These are phyloP conservation scores for Yarrowia sp. DNA, from an alignment of 805 yeast species.

Conservation along the genomic window DNA sequence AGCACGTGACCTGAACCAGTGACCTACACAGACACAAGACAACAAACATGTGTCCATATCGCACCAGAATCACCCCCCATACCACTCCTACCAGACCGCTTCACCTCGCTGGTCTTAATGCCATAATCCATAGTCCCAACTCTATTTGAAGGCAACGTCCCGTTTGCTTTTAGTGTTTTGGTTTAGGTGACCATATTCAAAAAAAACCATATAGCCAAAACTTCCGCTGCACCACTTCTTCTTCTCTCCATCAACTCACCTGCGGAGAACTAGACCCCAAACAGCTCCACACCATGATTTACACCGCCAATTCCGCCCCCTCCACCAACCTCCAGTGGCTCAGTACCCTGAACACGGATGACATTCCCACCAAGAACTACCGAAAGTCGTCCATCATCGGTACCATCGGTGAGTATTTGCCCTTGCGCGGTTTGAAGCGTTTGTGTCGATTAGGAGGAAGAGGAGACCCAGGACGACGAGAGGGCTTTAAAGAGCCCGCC, in stretches of 20 bases:
- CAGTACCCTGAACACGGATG: slow-evolving; percentile 66
- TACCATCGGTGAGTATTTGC: slow-evolving; percentile 63
- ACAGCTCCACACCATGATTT: not conserved
- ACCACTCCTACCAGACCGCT: no score
- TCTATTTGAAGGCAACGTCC: slow-evolving; percentile 10
- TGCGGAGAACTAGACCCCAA: not conserved
- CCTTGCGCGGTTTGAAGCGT: not conserved
- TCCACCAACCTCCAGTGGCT: slow-evolving; percentile 67
- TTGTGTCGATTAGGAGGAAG: not conserved
- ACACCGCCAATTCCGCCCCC: slow-evolving; percentile 30
- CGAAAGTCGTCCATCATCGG: slow-evolving; percentile 98
- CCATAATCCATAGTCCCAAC: not conserved
- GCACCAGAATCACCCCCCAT: no score
- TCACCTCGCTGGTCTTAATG: no score
- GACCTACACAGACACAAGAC: no score
- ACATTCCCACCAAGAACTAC: slow-evolving; percentile 68
- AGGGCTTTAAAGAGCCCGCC: not conserved
- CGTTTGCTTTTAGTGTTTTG: slow-evolving; percentile 5
- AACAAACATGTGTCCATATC: no score
- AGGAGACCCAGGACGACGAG: not conserved
- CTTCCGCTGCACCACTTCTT: slow-evolving; percentile 18
- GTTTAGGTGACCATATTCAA: not conserved
- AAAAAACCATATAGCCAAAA: slow-evolving; percentile 19
- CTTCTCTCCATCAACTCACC: slow-evolving; percentile 2
- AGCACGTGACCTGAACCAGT: no score